Evolutionary conservation across 768 basidiomycete genomes (phyloP).

Genomic region (Kwoniella europaea): DNA sequence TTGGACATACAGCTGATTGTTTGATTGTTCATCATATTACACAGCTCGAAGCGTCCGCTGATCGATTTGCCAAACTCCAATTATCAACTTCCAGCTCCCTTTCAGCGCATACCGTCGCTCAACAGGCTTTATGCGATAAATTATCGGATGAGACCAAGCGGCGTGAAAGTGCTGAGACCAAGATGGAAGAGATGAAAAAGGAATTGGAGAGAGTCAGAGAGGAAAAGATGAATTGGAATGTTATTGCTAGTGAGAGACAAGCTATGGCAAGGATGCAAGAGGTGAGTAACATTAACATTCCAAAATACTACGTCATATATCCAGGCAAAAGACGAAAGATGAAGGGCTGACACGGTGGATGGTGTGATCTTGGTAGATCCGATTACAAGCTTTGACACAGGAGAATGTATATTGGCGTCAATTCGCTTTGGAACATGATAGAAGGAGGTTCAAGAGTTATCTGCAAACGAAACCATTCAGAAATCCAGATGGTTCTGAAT

Average conservation of each 20-base stretch:
- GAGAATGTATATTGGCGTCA: conserved; percentile 44
- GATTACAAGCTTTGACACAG: conserved; percentile 33
- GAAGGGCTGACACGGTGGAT: too few species aligned
- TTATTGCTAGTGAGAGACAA: conserved; percentile 30
- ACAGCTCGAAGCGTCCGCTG: conserved; percentile 14
- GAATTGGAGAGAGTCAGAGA: conserved; percentile 14
- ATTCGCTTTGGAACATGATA: conserved; percentile 40
- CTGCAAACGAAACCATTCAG: conserved; percentile 15
- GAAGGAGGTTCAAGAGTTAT: conserved; percentile 22
- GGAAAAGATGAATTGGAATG: conserved; percentile 20
- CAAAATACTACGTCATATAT: too few species aligned
- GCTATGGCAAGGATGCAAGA: conserved; percentile 30
- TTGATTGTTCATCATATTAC: too few species aligned
- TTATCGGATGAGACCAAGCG: conserved; percentile 2
- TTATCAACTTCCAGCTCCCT: conserved; percentile 6
- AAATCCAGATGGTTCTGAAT: background rate
- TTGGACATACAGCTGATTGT: background rate
- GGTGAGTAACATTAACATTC: conserved; percentile 13
- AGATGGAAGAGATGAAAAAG: conserved; percentile 9
- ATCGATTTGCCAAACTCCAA: conserved; percentile 20
- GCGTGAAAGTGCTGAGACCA: conserved; percentile 6
- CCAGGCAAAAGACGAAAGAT: too few species aligned
- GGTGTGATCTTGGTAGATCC: conserved; percentile 18
- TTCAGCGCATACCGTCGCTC: background rate
- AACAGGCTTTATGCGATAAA: conserved; percentile 1